A percentile compares a stretch with the other conserved stretches of the same genome.
These are phyloP conservation scores for Zasmidium citrigriseum DNA, from an alignment of 2,329 filamentous ascomycete genomes.

Conservation along the genomic window DNA sequence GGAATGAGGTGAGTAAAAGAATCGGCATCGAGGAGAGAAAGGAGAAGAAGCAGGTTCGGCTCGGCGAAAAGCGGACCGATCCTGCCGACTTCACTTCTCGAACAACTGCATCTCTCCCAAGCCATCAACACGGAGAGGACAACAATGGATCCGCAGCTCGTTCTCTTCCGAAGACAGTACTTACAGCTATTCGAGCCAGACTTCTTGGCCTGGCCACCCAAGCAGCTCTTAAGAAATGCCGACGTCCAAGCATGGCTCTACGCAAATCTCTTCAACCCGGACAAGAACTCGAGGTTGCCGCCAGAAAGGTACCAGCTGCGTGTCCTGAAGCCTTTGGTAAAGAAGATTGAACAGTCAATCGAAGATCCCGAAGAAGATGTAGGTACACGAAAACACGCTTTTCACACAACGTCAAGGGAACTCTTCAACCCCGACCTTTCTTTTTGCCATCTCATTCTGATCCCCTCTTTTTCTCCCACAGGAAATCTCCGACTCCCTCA, in stretches of 20 bases:
- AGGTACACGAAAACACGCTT: slow-evolving; percentile 45
- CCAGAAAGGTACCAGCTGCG: slow-evolving; percentile 69
- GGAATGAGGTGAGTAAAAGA: no score
- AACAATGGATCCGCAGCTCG: slow-evolving; percentile 37
- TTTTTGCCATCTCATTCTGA: slow-evolving; percentile 26
- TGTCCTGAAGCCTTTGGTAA: slow-evolving; percentile 72
- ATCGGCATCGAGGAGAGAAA: not conserved
- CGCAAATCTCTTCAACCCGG: slow-evolving; percentile 64
- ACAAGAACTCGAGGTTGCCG: slow-evolving; percentile 58
- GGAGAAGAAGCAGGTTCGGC: no score
- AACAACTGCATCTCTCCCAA: not conserved
- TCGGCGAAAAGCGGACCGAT: no score
- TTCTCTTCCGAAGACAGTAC: slow-evolving; percentile 69
- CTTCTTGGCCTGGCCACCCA: slow-evolving; percentile 64
- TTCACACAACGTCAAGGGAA: slow-evolving; percentile 19
- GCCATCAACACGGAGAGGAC: not conserved
- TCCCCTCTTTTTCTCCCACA: slow-evolving; percentile 41
- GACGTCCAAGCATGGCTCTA: slow-evolving; percentile 69
- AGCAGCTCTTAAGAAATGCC: slow-evolving; percentile 58
- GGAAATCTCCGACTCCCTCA: slow-evolving; percentile 82
- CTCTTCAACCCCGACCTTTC: slow-evolving; percentile 19
- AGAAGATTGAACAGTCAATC: slow-evolving; percentile 71
- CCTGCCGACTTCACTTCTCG: not conserved
- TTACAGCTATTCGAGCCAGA: slow-evolving; percentile 70
- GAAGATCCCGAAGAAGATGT: slow-evolving; percentile 85